Base-by-base conservation (phyloP, 2,329 filamentous ascomycete genomes). In the Trichocomaceae sp. region DNA sequence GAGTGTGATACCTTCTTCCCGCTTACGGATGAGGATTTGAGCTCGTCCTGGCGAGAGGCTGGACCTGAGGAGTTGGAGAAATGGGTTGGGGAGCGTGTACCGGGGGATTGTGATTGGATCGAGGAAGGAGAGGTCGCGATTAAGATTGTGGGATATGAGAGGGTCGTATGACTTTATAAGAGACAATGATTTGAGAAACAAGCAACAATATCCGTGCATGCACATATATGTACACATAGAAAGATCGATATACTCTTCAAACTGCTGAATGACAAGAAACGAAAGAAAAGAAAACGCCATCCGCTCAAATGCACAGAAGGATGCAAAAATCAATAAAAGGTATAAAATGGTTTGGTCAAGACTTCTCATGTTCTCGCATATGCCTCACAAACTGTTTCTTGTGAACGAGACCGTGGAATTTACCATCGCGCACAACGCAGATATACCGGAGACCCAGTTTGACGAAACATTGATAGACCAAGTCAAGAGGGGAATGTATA, bases 331-430 rank as follows among this genome's bases (percentile, higher is more conserved):
- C 7, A 15, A 15, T 13, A 5, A 33, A 33, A 33, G 8, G 8
- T 33, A 33, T 2, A 10, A 35, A 8, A 29, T 29, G 26, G 26
- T 8, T 8, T 17, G 22, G 29, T 23, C 29, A 58, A 49, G 31
- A 41, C 33, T 57, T 79, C 66, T 51, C 55, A 17, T 54, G 33
- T 35, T 57, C 87, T 62, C 91, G 89, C 72, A 95, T 86, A 68
- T 95, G 96, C 70, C 89, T 91, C 57, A 96, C 92, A 75, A 99
- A 97, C 3, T 84, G 86, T 77, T 99, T 99, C 77, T 97, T 97
- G 72, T 99, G 93, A 50, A 95, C 90, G 78, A 99, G 82, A 59
- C 93, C 93, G 2, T 87, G 88, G 72, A 89, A 99, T 58, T 83
- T 83, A 22, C 93, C 93, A 61, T 96, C 85, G 54, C 82, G 82